Evolutionary conservation across 768 basidiomycete species (phyloP).

Genomic region (Leccinum uliginosum): DNA sequence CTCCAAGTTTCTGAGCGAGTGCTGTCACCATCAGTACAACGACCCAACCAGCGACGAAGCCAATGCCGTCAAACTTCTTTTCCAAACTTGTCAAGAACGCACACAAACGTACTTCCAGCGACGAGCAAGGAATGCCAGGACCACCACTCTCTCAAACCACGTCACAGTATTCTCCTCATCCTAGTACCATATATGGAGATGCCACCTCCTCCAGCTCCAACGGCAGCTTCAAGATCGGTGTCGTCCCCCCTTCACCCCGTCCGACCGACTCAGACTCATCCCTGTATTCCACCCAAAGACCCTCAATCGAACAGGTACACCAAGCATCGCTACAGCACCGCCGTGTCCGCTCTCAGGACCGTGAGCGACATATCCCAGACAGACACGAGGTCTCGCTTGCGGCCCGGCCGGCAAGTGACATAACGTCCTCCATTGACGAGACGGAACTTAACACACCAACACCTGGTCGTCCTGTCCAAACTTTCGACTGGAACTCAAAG

Average conservation of each 20-base stretch:
- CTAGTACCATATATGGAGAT: background rate
- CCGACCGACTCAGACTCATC: conserved; percentile 17
- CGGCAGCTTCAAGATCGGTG: conserved; percentile 28
- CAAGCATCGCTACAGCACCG: conserved; percentile 20
- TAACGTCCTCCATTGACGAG: conserved; percentile 18
- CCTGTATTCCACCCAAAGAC: background rate
- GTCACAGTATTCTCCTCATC: conserved; percentile 5
- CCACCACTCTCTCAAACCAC: conserved; percentile 9
- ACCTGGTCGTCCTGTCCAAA: conserved; percentile 7
- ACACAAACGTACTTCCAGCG: background rate
- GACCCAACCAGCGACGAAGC: background rate
- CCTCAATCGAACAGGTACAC: conserved; percentile 18
- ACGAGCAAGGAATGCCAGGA: background rate
- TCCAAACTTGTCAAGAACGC: conserved; percentile 29
- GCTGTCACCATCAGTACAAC: too few relatives aligned
- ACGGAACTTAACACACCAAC: conserved; percentile 26
- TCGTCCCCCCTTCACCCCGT: conserved; percentile 28
- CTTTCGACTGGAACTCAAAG: conserved; percentile 18
- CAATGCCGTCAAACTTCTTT: conserved; percentile 29
- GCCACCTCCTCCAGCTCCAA: conserved; percentile 10
- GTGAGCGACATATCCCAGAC: conserved; percentile 25
- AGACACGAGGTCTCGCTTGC: conserved; percentile 33
- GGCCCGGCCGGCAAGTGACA: conserved; percentile 26
- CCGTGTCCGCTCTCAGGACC: conserved; percentile 30
- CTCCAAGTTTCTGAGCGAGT: too few relatives aligned